A percentile compares a stretch with the other conserved stretches of the same genome.
These are phyloP conservation scores for Euryodendron excelsum DNA, from an alignment of 148 eudicot species.

Conservation along the genomic window DNA sequence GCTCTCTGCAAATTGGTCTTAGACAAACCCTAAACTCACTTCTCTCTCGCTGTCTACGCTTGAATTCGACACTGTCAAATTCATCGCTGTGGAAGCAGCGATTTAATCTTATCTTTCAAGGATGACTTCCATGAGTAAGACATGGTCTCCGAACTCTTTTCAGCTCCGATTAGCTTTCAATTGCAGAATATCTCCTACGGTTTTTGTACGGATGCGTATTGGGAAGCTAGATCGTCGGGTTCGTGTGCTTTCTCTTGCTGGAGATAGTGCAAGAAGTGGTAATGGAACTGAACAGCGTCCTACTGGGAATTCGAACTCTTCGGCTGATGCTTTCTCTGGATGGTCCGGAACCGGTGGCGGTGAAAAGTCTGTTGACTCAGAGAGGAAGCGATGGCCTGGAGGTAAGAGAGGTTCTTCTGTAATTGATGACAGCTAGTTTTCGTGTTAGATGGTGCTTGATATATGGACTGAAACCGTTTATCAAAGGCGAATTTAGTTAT, in stretches of 20 bases:
- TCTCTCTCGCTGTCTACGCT: neutral
- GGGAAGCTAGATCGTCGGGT: constrained; percentile 23
- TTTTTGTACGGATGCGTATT: constrained; percentile 30
- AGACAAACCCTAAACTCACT: neutral
- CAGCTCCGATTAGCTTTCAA: constrained; percentile 72
- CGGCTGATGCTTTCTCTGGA: constrained; percentile 45
- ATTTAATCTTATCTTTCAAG: too few species aligned
- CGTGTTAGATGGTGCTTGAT: too few species aligned
- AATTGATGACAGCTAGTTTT: neutral
- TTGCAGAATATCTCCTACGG: constrained; percentile 32
- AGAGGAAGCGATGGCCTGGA: constrained; percentile 40
- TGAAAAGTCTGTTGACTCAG: constrained; percentile 31
- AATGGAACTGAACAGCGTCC: constrained; percentile 21
- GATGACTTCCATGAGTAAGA: constrained; percentile 40
- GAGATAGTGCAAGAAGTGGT: constrained; percentile 30
- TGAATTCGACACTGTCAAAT: neutral
- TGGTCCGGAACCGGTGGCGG: constrained; percentile 50
- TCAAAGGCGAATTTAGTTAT: neutral
- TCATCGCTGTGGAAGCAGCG: too few species aligned
- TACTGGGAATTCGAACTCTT: constrained; percentile 24
- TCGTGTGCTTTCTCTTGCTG: constrained; percentile 27
- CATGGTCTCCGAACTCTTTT: constrained; percentile 56
- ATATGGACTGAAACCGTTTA: too few species aligned
- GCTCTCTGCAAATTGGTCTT: neutral
- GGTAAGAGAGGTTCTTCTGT: constrained; percentile 39